Conservation (phyloP, 106 monocot species). For the Apostasia shenzhenica region DNA sequence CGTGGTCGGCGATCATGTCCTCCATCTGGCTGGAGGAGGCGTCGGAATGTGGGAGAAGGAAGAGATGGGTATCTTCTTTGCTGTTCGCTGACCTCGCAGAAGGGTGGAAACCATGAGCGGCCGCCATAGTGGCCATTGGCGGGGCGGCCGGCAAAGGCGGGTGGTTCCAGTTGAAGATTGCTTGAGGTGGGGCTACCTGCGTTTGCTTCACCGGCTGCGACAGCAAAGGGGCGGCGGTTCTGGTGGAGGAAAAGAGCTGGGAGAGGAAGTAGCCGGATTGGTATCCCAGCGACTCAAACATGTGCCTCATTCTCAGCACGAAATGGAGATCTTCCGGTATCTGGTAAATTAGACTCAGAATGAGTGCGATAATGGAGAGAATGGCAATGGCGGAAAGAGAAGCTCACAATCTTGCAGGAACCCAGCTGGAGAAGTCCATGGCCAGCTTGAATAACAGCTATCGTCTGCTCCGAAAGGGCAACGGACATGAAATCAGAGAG, state of each 20-base stretch:
- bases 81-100: constrained; percentile 1
- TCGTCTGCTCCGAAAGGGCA: constrained; percentile 48
- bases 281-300: constrained; percentile 79
- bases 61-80: constrained; percentile 23
- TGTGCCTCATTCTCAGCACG: constrained; percentile 83
- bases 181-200: constrained; percentile 25
- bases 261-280: constrained; percentile 91
- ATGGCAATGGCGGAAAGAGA: background rate
- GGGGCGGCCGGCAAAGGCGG: constrained; percentile 14
- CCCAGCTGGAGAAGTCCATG: constrained; percentile 87
- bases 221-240: constrained; percentile 9
- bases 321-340: constrained; percentile 91
- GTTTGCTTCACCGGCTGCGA: constrained; percentile 29
- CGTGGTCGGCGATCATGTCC: constrained; percentile 44
- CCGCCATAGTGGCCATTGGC: background rate
- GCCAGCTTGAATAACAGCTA: constrained; percentile 93
- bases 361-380: background rate
- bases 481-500: background rate
- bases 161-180: constrained; percentile 58
- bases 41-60: constrained; percentile 15
- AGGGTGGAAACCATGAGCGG: constrained; percentile 18
- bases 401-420: constrained; percentile 85
- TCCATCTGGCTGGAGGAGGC: constrained; percentile 26
- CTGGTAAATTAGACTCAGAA: constrained; percentile 17
- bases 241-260: constrained; percentile 69